Evolutionary conservation across 2,329 filamentous ascomycete species (phyloP).

Genomic region (Nannizzia gypsea): DNA sequence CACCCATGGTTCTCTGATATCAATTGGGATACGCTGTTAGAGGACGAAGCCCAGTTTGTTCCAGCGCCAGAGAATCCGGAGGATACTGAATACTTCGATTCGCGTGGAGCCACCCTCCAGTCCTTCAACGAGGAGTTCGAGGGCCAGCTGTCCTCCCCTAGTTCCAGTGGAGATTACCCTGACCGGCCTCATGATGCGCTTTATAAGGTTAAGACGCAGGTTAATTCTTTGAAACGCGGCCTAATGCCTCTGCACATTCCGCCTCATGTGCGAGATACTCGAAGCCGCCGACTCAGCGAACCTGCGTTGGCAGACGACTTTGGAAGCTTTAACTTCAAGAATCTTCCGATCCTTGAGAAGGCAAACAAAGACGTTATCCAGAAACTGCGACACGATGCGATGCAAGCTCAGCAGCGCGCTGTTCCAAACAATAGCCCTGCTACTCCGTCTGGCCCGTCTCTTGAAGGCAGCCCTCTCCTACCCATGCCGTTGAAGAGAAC

Average conservation of each 20-base stretch:
- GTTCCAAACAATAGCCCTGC: slow-evolving; percentile 24
- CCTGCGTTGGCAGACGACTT: slow-evolving; percentile 85
- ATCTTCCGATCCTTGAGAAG: slow-evolving; percentile 88
- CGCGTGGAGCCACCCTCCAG: slow-evolving; percentile 79
- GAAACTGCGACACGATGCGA: slow-evolving; percentile 80
- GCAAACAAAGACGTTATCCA: slow-evolving; percentile 98
- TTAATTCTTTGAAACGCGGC: slow-evolving; percentile 76
- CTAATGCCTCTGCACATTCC: slow-evolving; percentile 94
- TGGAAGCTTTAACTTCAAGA: slow-evolving; percentile 94
- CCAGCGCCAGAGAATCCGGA: slow-evolving; percentile 87
- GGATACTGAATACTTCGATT: slow-evolving; percentile 95
- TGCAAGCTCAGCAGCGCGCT: slow-evolving; percentile 54
- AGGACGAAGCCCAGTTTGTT: slow-evolving; percentile 92
- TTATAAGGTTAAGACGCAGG: slow-evolving; percentile 75
- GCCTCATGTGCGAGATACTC: slow-evolving; percentile 83
- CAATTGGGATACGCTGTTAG: slow-evolving; percentile 81
- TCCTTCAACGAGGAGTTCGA: slow-evolving; percentile 91
- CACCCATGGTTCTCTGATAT: slow-evolving; percentile 82
- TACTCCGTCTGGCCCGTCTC: slow-evolving; percentile 46
- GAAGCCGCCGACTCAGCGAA: slow-evolving; percentile 79
- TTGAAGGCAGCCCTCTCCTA: slow-evolving; percentile 77
- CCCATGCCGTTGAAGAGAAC: slow-evolving; percentile 70
- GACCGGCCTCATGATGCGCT: slow-evolving; percentile 91
- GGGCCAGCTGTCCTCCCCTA: slow-evolving; percentile 68
- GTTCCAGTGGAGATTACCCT: slow-evolving; percentile 60